These are phyloP conservation scores for Mimosa bimucronata DNA, from an alignment of 306 rosid species.

Conservation along the genomic window DNA sequence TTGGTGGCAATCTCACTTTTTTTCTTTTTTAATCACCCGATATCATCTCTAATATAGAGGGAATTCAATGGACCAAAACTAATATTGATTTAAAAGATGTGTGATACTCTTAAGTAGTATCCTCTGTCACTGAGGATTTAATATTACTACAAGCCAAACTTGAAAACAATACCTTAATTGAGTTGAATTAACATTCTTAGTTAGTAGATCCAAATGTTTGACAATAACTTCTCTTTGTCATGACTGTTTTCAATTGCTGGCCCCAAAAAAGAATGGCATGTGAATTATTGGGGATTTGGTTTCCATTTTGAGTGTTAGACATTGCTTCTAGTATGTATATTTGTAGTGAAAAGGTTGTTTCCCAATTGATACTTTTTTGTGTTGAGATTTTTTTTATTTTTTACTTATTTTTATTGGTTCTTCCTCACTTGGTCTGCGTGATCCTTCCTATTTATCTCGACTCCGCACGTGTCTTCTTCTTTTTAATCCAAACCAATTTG, in stretches of 20 bases:
- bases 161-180: too few species aligned
- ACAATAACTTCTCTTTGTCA: background rate
- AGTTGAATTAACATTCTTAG: too few species aligned
- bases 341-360: slow-evolving; percentile 40
- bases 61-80: too few species aligned
- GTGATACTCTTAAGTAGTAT: too few species aligned
- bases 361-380: slow-evolving; percentile 1
- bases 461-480: background rate
- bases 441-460: slow-evolving; percentile 4
- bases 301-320: slow-evolving; percentile 8
- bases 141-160: too few species aligned
- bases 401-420: slow-evolving; percentile 2
- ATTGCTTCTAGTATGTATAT: slow-evolving; percentile 28
- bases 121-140: too few species aligned
- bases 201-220: too few species aligned
- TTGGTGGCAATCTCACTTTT: too few species aligned
- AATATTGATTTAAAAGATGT: too few species aligned
- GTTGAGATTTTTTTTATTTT: background rate
- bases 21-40: too few species aligned
- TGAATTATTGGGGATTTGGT: background rate
- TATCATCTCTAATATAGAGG: too few species aligned
- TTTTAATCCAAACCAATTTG: background rate
- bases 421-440: slow-evolving; percentile 18
- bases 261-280: background rate
- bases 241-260: background rate